Base-by-base conservation (phyloP, 164 flowering plant genomes). In the Macadamia integrifolia region DNA sequence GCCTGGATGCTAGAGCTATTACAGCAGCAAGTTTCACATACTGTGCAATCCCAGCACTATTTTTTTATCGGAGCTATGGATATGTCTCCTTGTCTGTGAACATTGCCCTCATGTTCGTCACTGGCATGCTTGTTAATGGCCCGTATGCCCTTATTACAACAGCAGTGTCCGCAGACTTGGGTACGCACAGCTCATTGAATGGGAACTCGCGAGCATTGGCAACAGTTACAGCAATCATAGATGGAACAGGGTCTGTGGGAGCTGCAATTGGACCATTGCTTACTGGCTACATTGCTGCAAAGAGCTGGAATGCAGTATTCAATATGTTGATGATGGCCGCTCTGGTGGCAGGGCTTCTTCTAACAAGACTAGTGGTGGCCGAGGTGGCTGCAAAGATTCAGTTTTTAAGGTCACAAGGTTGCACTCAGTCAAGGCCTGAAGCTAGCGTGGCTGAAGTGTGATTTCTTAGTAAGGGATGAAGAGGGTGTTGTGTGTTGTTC, bases 71-170 rank as follows among this genome's bases (percentile, higher is more conserved):
- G 35, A 67, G 73, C 72, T 90, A 88, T 58, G 96, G 96, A 35
- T 78, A 82, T 43, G 30, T 80, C 18, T 87, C 91, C 49, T 40
- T 88, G 69, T 61, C 55, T 28, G 3, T 80, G 42, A 90, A 90
- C 77, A 73, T 79, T 3, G 62, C 58, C 9, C 85, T 90, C 60
- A 88, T 90, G 96, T 70, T 90, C 77, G 61, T 88, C 61, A 72
- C 91, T 0, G 96, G 96, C 17, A 67, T 85, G 81, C 82, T 90
- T 62, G 91, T 90, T 2, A 90, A 90, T 42, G 96, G 90, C 0
- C 96, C 96, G 1, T 88, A 90, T 69, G 91, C 96, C 29, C 93
- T 90, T 14, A 90, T 90, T 68, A 90, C 96, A 23, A 90, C 96
- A 0, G 93, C 96, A 0, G 96, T 90, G 11, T 88, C 96, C 1